phyloP scores from a whole-genome alignment of 371 early-diverging fungal species.

The Saksenaea vasiformis region DNA sequence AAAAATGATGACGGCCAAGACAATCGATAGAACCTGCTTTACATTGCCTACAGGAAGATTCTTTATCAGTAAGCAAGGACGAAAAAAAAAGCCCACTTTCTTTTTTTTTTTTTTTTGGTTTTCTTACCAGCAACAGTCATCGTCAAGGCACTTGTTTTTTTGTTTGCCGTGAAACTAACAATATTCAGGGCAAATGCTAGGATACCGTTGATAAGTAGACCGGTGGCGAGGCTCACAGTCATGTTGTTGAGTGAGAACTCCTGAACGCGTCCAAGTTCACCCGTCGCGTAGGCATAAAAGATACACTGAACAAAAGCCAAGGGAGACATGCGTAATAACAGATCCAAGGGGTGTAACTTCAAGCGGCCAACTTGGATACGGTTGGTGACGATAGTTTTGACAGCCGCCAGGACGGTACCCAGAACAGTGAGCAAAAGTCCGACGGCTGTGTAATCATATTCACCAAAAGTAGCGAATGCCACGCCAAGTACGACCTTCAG shows the following conservation, averaged over 20 bases:
- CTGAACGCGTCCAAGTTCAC: constrained; percentile 63
- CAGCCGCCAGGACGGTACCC: constrained; percentile 78
- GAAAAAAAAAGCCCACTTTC: too few relatives aligned
- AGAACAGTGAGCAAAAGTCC: constrained; percentile 79
- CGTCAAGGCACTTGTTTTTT: constrained; percentile 80
- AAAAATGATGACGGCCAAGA: constrained; percentile 78
- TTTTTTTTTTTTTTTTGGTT: too few relatives aligned
- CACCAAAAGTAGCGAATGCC: constrained; percentile 81
- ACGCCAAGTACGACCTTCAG: constrained; percentile 78
- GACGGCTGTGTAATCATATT: constrained; percentile 73
- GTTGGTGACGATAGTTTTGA: constrained; percentile 89
- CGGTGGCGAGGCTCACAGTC: constrained; percentile 46
- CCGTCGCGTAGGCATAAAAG: constrained; percentile 64
- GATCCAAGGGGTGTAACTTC: constrained; percentile 79
- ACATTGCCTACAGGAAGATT: constrained; percentile 62
- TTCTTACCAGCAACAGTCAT: constrained; percentile 82
- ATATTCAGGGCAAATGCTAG: constrained; percentile 86
- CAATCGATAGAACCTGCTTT: constrained; percentile 83
- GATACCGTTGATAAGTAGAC: constrained; percentile 72
- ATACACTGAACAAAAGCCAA: constrained; percentile 79
- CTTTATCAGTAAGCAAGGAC: neutral
- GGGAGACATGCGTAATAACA: constrained; percentile 82
- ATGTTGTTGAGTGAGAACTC: constrained; percentile 53
- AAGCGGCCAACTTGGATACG: constrained; percentile 76
- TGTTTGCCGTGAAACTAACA: constrained; percentile 84